Evolutionary conservation across 805 yeast genomes (phyloP).

Genomic region (Myxozyma udenii): DNA sequence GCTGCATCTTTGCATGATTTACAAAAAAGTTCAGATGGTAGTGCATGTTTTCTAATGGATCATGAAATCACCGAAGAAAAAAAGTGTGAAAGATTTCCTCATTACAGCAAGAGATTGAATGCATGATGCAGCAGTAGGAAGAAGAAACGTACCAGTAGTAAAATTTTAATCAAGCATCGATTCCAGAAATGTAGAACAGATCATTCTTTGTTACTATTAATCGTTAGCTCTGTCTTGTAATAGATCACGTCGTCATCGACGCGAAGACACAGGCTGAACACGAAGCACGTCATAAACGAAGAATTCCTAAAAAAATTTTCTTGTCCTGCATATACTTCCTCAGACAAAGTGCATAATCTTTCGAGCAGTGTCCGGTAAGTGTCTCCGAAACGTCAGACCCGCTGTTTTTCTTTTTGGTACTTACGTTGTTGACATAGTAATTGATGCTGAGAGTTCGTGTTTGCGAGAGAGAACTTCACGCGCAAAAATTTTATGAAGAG

Average conservation of each 20-base stretch:
- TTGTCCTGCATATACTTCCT: conserved; percentile 78
- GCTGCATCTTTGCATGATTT: too few relatives aligned
- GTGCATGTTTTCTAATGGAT: conserved; percentile 92
- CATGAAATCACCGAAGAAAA: conserved; percentile 47
- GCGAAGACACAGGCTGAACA: too few relatives aligned
- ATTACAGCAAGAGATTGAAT: conserved; percentile 17
- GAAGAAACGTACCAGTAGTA: conserved; percentile 5
- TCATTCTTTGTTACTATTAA: too few relatives aligned
- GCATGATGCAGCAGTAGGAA: too few relatives aligned
- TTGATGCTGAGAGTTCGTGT: background rate
- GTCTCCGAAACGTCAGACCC: too few relatives aligned
- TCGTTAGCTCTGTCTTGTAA: too few relatives aligned
- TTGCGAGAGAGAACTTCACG: background rate
- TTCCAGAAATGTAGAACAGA: too few relatives aligned
- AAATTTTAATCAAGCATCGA: too few relatives aligned
- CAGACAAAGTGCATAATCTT: conserved; percentile 42
- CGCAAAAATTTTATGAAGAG: background rate
- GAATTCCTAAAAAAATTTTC: conserved; percentile 60
- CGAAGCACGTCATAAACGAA: conserved; percentile 67
- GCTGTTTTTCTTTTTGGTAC: too few relatives aligned
- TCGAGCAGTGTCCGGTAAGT: too few relatives aligned
- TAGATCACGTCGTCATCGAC: too few relatives aligned
- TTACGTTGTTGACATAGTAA: too few relatives aligned
- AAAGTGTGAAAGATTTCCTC: conserved; percentile 35
- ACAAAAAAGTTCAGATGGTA: conserved; percentile 84